A percentile compares a stretch with the other conserved stretches of the same genome.
Evolutionary conservation across 768 basidiomycete species (phyloP).

Genomic region (Kwoniella botswanensis): DNA sequence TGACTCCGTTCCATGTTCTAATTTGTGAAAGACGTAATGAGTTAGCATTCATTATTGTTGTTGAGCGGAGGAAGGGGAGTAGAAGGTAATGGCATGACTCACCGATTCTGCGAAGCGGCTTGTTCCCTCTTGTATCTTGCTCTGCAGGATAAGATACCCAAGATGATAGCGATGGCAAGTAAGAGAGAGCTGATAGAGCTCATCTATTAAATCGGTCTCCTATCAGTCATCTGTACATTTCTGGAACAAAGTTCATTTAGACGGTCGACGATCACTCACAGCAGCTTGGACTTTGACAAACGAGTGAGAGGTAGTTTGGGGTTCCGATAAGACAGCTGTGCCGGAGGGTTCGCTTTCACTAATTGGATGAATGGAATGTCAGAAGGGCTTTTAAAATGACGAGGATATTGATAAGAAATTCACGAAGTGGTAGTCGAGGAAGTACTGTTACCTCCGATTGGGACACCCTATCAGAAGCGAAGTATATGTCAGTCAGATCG

Average conservation of each 20-base stretch:
- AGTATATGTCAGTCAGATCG: background rate
- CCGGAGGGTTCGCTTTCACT: background rate
- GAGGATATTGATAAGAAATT: background rate
- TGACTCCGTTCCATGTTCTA: conserved; percentile 43
- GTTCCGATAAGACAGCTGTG: conserved; percentile 4
- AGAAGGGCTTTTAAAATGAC: background rate
- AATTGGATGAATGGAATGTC: background rate
- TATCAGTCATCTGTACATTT: background rate
- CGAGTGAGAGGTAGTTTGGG: conserved; percentile 7
- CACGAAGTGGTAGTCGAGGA: background rate
- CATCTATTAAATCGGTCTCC: conserved; percentile 29
- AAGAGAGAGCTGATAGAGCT: conserved; percentile 44
- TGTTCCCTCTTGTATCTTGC: conserved; percentile 30
- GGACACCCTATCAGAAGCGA: conserved; percentile 9
- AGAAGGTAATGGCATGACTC: background rate
- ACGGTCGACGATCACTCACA: conserved; percentile 16
- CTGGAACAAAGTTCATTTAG: background rate
- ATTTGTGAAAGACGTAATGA: too few species aligned
- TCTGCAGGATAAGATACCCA: conserved; percentile 40
- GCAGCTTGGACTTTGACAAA: conserved; percentile 35
- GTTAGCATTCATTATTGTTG: too few species aligned
- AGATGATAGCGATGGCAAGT: conserved; percentile 29
- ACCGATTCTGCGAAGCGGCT: conserved; percentile 29
- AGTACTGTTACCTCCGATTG: conserved; percentile 8
- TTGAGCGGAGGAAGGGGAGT: too few species aligned